phyloP scores from a whole-genome alignment of 1,284 basidiomycete species.

The Neotropicomus parvogracilis region DNA sequence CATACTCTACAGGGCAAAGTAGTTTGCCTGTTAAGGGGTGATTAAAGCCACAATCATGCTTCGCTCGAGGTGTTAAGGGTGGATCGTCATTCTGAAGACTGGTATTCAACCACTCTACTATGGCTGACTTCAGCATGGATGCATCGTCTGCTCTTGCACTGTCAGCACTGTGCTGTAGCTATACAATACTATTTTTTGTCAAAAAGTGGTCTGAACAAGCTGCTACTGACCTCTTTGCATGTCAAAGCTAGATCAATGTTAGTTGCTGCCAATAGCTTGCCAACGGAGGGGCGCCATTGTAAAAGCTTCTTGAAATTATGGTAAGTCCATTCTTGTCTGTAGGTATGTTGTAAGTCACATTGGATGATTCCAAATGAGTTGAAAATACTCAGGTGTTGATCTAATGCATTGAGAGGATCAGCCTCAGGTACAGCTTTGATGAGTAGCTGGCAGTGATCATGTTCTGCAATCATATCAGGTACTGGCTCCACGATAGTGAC shows the following conservation, averaged over 20 bases:
- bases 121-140: neutral
- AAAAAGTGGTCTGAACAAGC: neutral
- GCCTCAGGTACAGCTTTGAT: too few species aligned
- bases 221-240: too few species aligned
- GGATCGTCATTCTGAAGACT: neutral
- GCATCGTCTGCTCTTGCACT: neutral
- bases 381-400: too few species aligned
- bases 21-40: neutral
- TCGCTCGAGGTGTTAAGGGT: neutral
- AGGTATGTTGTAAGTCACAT: too few species aligned
- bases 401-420: too few species aligned
- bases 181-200: too few species aligned
- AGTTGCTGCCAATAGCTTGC: neutral
- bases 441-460: too few species aligned
- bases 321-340: too few species aligned
- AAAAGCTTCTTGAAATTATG: constrained; percentile 12
- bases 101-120: neutral
- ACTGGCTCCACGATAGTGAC: too few species aligned
- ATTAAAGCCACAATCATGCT: neutral
- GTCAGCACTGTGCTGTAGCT: neutral
- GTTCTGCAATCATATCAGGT: too few species aligned
- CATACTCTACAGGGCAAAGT: neutral
- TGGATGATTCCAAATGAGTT: too few species aligned
- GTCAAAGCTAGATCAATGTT: too few species aligned
- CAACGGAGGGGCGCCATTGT: constrained; percentile 8